Percentiles rank a stretch among this genome's conserved stretches.
phyloP scores from a whole-genome alignment of 1,284 basidiomycete species.

The Tranzscheliella williamsii region DNA sequence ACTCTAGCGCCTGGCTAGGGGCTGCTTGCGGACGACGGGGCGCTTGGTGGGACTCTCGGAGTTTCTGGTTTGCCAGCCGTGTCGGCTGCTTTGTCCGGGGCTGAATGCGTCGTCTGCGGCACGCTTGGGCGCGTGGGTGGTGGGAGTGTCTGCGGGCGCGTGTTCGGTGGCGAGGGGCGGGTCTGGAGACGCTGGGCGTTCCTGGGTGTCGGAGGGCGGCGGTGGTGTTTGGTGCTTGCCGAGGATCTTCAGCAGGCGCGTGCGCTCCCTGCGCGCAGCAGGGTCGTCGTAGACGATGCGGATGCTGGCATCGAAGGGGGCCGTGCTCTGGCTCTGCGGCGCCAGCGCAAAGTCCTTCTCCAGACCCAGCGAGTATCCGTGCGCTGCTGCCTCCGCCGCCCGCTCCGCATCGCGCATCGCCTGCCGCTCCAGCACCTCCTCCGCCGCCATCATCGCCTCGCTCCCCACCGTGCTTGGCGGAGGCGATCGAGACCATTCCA shows the following conservation, averaged over 20 bases:
- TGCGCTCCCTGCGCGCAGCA: conserved; percentile 29
- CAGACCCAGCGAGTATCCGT: conserved; percentile 31
- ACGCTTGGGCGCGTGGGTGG: too few species aligned
- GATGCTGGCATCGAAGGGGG: conserved; percentile 19
- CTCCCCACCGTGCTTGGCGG: neutral
- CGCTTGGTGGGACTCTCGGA: conserved; percentile 36
- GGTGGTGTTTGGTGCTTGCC: conserved; percentile 10
- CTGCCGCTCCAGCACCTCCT: conserved; percentile 32
- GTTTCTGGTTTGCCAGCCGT: conserved; percentile 18
- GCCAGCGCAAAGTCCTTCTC: conserved; percentile 14
- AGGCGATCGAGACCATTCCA: neutral
- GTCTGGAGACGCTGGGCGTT: too few species aligned
- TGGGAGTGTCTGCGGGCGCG: too few species aligned
- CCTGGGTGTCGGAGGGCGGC: neutral
- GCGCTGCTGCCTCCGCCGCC: conserved; percentile 33
- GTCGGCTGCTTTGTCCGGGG: conserved; percentile 4
- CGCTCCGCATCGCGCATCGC: conserved; percentile 28
- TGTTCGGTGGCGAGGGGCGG: too few species aligned
- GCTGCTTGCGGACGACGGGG: conserved; percentile 30
- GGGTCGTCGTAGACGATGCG: conserved; percentile 49
- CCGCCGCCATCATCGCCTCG: conserved; percentile 6
- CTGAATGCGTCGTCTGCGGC: conserved; percentile 26
- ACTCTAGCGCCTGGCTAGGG: conserved; percentile 13
- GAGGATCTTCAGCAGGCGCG: conserved; percentile 34
- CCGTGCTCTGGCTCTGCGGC: conserved; percentile 3